These are phyloP conservation scores for Syncephalastrum sp. DNA, from an alignment of 371 early-diverging fungal genomes.

Conservation along the genomic window DNA sequence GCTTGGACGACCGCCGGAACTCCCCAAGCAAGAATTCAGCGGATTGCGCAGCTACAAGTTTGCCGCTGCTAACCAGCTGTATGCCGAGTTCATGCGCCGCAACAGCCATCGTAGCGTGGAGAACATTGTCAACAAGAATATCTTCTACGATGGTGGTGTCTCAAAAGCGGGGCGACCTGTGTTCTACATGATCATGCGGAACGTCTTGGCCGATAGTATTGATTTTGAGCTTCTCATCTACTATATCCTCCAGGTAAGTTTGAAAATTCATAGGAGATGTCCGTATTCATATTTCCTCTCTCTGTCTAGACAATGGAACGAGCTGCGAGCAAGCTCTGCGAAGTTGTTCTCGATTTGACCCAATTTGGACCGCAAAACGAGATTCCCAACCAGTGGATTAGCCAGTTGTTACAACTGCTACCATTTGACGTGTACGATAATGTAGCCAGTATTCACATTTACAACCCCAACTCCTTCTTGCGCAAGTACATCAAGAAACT, in stretches of 20 bases:
- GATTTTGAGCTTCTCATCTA: conserved; percentile 84
- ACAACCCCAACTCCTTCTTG: conserved; percentile 80
- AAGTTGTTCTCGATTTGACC: conserved; percentile 82
- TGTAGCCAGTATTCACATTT: conserved; percentile 63
- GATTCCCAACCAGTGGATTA: conserved; percentile 74
- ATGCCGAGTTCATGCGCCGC: conserved; percentile 80
- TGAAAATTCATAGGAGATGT: not conserved
- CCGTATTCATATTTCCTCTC: not conserved
- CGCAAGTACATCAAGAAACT: conserved; percentile 68
- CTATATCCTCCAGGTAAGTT: conserved; percentile 66
- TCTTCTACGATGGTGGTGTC: conserved; percentile 79
- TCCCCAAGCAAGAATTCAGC: conserved; percentile 45
- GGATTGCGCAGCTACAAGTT: conserved; percentile 46
- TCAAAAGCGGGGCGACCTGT: conserved; percentile 81
- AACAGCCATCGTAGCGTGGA: conserved; percentile 70
- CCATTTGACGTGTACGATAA: conserved; percentile 61
- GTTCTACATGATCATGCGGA: conserved; percentile 81
- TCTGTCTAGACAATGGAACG: conserved; percentile 53
- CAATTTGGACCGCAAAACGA: conserved; percentile 83
- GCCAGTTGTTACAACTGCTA: conserved; percentile 71
- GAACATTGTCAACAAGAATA: conserved; percentile 59
- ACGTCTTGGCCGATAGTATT: conserved; percentile 70
- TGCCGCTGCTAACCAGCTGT: conserved; percentile 60
- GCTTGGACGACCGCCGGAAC: conserved; percentile 71
- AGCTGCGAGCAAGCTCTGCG: conserved; percentile 61